Evolutionary conservation across 352 stramenopile genomes (phyloP), one percentile per base, ranked within the genome.

Genomic region (Phytophthora litchii): DNA sequence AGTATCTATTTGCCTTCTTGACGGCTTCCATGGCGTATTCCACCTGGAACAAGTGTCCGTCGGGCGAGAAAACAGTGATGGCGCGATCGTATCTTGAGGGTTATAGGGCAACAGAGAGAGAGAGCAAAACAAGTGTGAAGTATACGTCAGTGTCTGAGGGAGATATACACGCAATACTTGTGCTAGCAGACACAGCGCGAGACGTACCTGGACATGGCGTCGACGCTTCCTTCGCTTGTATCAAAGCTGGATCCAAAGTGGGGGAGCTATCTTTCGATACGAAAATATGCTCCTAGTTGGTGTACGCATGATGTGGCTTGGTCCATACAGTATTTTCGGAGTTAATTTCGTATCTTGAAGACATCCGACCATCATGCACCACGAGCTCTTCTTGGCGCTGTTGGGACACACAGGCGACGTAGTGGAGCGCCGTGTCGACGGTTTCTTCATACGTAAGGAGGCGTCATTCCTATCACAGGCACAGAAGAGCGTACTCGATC

Each of bases 11-110:
- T 59, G 85, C 88, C 75, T 97, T 95, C 76, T 98, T 98, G 11
- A 99, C 97, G 27, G 97, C 97, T 72, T 99, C 97, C 92, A 99
- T 99, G 59, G 97, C 97, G 84, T 99, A 99, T 86, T 99, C 97
- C 9, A 99, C 97, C 74, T 99, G 96, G 78, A 99, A 99, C 66
- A 99, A 86, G 75, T 99, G 97, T 32, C 97, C 97, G 83, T 99
- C 97, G 7, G 97, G 97, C 69, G 95, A 99, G 82, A 99, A 99
- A 29, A 99, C 96, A 50, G 97, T 99, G 74, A 99, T 99, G 35
- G 97, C 97, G 67, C 97, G 94, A 83, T 99, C 97, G 79, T 99
- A 99, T 79, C 96, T 99, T 48, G 36, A 21, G 14, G 5, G 6
- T 35, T 56, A 13, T n/a, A 55, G 47, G 7, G 25, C 21, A 21